Evolutionary conservation across 352 stramenopile genomes (phyloP), one percentile per base, ranked within the genome.

Genomic region (Phytophthora capsici): DNA sequence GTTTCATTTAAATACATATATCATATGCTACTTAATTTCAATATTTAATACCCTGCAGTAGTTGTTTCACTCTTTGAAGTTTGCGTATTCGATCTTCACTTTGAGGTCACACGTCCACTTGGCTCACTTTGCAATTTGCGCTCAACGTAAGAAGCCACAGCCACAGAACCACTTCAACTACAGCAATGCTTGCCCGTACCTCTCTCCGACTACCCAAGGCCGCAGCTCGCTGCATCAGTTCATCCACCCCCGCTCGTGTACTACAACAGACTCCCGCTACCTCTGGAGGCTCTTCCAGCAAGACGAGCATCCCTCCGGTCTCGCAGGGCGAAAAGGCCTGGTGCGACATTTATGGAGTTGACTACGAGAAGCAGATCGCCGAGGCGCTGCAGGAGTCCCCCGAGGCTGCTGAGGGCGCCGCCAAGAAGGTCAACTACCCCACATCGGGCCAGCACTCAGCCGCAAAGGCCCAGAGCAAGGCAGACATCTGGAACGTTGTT

Each of bases 291-390:
- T 43, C 57, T 8, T 34, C 28, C 28, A 57, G 20, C 40, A 60
- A 69, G 46, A 56, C 51, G 23, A 62, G 23, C 17, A 47, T 71
- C 20, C 66, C 65, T 3, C 61, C 59, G 3, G 58, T 86, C 1
- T 87, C 78, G 40, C 57, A 72, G 58, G 79, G 71, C 23, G 83
- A 92, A 45, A 79, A 87, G 16, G 83, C 79, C 13, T 92, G 83
- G 83, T 90, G 79, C 65, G 81, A 92, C 57, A 76, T 92, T 43
- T 92, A 92, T 55, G 83, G 83, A 23, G 75, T 92, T 16, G 79
- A 92, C 81, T 90, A 92, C 65, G 71, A 86, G 56, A 73, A 83
- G 57, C 73, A 90, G 71, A 62, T 92, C 16, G 64, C 79, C 40
- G 79, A 92, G 26, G 77, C 83, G 19, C 70, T 89, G 43, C 63